Conservation (phyloP, 352 stramenopile species). For the Thalassiosira allenii region DNA sequence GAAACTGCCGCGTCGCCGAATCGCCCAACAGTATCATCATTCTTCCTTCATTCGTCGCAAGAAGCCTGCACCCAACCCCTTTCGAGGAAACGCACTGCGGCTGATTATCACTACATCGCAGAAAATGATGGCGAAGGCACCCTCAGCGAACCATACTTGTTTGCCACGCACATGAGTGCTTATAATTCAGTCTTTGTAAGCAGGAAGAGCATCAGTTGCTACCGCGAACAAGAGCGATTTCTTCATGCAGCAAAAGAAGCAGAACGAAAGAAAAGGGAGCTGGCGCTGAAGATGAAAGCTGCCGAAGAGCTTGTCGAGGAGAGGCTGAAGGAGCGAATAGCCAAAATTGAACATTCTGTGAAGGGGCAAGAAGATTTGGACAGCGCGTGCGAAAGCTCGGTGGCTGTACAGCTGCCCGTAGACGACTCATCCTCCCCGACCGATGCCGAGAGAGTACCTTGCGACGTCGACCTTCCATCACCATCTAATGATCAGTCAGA, state of each 20-base stretch:
- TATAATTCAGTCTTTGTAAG: conserved; percentile 56
- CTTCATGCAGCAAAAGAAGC: conserved; percentile 54
- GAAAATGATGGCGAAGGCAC: conserved; percentile 61
- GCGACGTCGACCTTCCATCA: conserved; percentile 15
- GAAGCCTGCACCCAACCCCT: conserved; percentile 54
- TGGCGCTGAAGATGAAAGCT: conserved; percentile 56
- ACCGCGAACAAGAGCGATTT: conserved; percentile 55
- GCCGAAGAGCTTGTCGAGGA: conserved; percentile 58
- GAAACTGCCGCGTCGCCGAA: conserved; percentile 55
- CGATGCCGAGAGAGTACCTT: conserved; percentile 24
- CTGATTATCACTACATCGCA: conserved; percentile 71
- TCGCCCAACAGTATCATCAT: conserved; percentile 19
- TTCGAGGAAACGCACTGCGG: conserved; percentile 44
- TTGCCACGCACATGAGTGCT: conserved; percentile 59
- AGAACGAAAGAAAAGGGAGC: conserved; percentile 39
- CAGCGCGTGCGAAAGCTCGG: conserved; percentile 7
- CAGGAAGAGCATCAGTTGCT: conserved; percentile 59
- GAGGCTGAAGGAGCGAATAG: conserved; percentile 44
- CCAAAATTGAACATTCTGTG: conserved; percentile 49
- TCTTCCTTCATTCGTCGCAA: conserved; percentile 39
- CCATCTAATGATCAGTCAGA: conserved; percentile 9
- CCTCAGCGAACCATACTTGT: conserved; percentile 54
- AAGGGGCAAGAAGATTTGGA: conserved; percentile 13
- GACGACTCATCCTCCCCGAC: background rate
- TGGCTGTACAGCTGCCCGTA: conserved; percentile 17